These are phyloP conservation scores for Gaultheria prostrata DNA, from an alignment of 148 eudicot genomes.

Conservation along the genomic window DNA sequence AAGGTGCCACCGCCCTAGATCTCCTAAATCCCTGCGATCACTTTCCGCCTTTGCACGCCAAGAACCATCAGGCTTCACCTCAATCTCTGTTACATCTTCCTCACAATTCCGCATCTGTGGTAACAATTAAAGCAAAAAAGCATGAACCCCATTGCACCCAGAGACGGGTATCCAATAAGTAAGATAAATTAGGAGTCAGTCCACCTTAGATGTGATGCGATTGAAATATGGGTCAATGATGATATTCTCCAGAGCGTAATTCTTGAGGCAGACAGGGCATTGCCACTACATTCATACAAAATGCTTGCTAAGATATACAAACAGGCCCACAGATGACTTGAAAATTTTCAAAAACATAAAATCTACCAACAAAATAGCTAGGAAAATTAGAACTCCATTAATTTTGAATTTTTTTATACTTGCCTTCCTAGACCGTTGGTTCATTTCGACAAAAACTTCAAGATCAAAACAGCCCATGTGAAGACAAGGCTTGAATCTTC, in stretches of 20 bases:
- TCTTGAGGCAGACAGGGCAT: conserved; percentile 94
- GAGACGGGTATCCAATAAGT: background rate
- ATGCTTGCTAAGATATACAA: conserved; percentile 7
- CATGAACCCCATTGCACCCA: background rate
- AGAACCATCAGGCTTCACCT: conserved; percentile 94
- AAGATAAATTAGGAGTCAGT: background rate
- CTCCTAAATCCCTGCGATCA: conserved; percentile 50
- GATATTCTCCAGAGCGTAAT: conserved; percentile 74
- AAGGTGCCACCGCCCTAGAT: conserved; percentile 60
- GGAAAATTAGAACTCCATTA: background rate
- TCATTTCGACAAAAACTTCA: conserved; percentile 67
- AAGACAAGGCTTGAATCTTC: conserved; percentile 66
- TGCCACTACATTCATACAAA: conserved; percentile 62
- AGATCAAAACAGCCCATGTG: conserved; percentile 90
- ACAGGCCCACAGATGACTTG: conserved; percentile 5
- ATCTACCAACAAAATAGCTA: conserved; percentile 1
- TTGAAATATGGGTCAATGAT: conserved; percentile 93
- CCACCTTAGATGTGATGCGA: conserved; percentile 78
- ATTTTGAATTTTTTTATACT: conserved; percentile 17
- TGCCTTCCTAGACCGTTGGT: conserved; percentile 73
- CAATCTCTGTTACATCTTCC: conserved; percentile 86
- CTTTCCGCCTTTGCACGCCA: conserved; percentile 86
- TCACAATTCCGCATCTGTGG: conserved; percentile 68
- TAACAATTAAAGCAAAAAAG: background rate
- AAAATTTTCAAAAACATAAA: background rate